A percentile compares a stretch with the other conserved stretches of the same genome.
Evolutionary conservation across 2,329 filamentous ascomycete species (phyloP).

Genomic region (Lasiodiplodia theobromae): DNA sequence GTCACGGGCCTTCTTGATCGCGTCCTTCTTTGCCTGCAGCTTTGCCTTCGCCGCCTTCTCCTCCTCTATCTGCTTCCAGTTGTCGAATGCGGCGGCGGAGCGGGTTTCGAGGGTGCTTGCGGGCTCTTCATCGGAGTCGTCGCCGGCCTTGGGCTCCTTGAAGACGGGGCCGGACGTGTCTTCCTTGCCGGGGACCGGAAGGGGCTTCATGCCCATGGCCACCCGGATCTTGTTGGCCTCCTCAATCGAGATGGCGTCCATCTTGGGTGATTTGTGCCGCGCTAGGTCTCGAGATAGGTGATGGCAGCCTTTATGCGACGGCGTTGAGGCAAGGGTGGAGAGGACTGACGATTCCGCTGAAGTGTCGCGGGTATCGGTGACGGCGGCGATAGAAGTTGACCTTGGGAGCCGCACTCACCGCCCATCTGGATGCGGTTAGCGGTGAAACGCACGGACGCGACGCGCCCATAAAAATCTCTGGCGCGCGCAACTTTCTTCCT

Average conservation of each 20-base stretch:
- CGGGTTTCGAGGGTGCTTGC: constrained; percentile 85
- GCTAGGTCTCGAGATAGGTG: not conserved
- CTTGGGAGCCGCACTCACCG: constrained; percentile 11
- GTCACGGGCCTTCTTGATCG: constrained; percentile 87
- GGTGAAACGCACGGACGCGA: constrained; percentile 35
- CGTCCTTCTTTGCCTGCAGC: constrained; percentile 80
- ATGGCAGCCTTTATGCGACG: not conserved
- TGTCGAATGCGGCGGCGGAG: constrained; percentile 74
- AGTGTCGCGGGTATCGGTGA: constrained; percentile 23
- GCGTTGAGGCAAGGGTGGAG: constrained; percentile 25
- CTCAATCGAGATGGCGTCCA: constrained; percentile 66
- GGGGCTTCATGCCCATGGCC: constrained; percentile 86
- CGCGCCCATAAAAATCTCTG: constrained; percentile 48
- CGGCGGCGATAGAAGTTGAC: constrained; percentile 25
- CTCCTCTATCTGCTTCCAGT: constrained; percentile 73
- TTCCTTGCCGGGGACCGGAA: constrained; percentile 78
- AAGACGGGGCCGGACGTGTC: constrained; percentile 62
- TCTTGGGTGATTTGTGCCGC: constrained; percentile 34
- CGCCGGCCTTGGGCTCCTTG: constrained; percentile 58
- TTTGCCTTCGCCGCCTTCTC: constrained; percentile 76
- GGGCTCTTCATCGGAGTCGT: constrained; percentile 69
- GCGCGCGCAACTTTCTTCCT: constrained; percentile 48
- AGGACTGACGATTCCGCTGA: not conserved
- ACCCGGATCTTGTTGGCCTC: constrained; percentile 92
- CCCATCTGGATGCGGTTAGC: constrained; percentile 33